Evolutionary conservation across 2,329 filamentous ascomycete genomes (phyloP).

Genomic region (Arthrobotrys sinensis): DNA sequence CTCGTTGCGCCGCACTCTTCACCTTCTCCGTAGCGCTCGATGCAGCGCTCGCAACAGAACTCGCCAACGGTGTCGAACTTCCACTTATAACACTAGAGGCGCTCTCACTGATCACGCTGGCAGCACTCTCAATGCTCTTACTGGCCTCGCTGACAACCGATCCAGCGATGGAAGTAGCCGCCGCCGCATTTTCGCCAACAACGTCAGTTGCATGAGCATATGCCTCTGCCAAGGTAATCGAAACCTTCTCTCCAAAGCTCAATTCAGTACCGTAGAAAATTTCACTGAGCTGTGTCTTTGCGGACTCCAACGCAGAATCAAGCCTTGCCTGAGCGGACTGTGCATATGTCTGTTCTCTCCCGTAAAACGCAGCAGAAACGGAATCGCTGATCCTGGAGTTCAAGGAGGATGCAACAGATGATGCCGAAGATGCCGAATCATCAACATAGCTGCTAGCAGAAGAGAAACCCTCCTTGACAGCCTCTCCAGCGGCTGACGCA

Average conservation of each 20-base stretch:
- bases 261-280: constrained; percentile 59
- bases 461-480: constrained; percentile 39
- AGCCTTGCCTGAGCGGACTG: constrained; percentile 44
- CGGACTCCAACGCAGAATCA: constrained; percentile 61
- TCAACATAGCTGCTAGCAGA: constrained; percentile 56
- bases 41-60: constrained; percentile 57
- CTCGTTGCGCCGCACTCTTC: constrained; percentile 62
- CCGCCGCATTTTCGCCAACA: constrained; percentile 44
- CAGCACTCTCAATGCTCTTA: constrained; percentile 49
- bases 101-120: constrained; percentile 45
- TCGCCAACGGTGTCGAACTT: constrained; percentile 56
- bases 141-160: constrained; percentile 42
- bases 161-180: constrained; percentile 41
- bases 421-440: constrained; percentile 51
- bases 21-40: constrained; percentile 68
- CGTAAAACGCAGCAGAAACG: constrained; percentile 51
- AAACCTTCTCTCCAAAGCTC: constrained; percentile 56
- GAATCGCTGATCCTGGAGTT: constrained; percentile 43
- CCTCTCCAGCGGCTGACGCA: constrained; percentile 44
- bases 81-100: constrained; percentile 50
- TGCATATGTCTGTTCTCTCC: constrained; percentile 47
- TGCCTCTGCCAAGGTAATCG: constrained; percentile 53
- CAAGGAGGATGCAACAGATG: constrained; percentile 51
- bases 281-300: constrained; percentile 61
- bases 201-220: constrained; percentile 55